These are phyloP conservation scores for Berberis thunbergii DNA, from an alignment of 164 flowering plant genomes.

Conservation along the genomic window DNA sequence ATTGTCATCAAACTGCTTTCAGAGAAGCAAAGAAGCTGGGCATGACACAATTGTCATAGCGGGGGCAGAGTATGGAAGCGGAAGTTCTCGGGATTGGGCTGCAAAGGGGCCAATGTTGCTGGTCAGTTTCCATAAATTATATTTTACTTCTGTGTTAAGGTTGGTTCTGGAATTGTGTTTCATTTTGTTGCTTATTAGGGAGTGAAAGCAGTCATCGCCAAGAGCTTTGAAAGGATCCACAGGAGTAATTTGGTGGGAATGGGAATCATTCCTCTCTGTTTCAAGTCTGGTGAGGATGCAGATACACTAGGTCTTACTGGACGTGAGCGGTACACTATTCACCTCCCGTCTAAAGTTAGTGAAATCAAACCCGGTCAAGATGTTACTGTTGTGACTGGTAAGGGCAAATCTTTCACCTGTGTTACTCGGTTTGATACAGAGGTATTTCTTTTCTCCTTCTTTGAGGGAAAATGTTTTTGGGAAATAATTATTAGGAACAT, in stretches of 20 bases:
- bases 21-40: slow-evolving; percentile 59
- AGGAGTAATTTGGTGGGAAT: slow-evolving; percentile 82
- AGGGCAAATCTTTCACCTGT: slow-evolving; percentile 68
- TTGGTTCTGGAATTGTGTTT: background rate
- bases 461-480: no score
- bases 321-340: slow-evolving; percentile 65
- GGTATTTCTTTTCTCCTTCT: slow-evolving; percentile 25
- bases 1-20: slow-evolving; percentile 8
- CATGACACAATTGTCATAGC: slow-evolving; percentile 59
- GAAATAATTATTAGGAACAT: no score
- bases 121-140: slow-evolving; percentile 19
- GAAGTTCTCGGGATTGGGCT: slow-evolving; percentile 87
- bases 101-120: slow-evolving; percentile 75
- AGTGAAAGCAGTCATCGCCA: slow-evolving; percentile 80
- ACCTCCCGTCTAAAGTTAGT: slow-evolving; percentile 51
- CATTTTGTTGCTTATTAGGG: slow-evolving; percentile 32
- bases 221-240: slow-evolving; percentile 83
- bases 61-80: slow-evolving; percentile 84
- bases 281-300: slow-evolving; percentile 79
- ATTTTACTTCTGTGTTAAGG: background rate
- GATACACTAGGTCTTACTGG: slow-evolving; percentile 72
- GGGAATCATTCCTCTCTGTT: slow-evolving; percentile 79
- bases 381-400: slow-evolving; percentile 55
- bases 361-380: slow-evolving; percentile 80
- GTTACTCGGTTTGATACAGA: slow-evolving; percentile 75